phyloP scores from a whole-genome alignment of 371 early-diverging fungal genomes.

The Zychaea mexicana region DNA sequence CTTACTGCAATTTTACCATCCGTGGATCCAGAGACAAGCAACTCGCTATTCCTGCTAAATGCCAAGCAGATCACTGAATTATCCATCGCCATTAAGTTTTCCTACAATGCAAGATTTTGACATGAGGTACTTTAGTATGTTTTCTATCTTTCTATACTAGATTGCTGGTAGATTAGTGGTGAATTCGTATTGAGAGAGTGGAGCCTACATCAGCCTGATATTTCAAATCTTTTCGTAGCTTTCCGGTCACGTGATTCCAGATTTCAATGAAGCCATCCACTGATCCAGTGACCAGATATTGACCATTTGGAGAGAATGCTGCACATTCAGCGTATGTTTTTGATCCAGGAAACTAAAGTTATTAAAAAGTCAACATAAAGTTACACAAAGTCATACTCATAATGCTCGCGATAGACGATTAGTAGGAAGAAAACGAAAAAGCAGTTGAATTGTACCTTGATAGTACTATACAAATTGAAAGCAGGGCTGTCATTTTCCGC shows the following conservation, averaged over 20 bases:
- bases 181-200: too few relatives aligned
- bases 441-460: conserved; percentile 68
- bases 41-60: conserved; percentile 78
- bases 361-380: background rate
- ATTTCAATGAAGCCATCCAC: conserved; percentile 95
- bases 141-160: too few relatives aligned
- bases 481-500: conserved; percentile 77
- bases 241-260: conserved; percentile 92
- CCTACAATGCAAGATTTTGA: conserved; percentile 47
- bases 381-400: too few relatives aligned
- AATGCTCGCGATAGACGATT: too few relatives aligned
- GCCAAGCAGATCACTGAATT: conserved; percentile 77
- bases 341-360: conserved; percentile 77
- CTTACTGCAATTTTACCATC: conserved; percentile 85
- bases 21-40: conserved; percentile 84
- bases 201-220: conserved; percentile 90
- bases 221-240: conserved; percentile 83
- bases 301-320: conserved; percentile 86
- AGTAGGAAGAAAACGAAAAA: too few relatives aligned
- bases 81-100: conserved; percentile 93
- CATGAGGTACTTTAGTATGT: background rate
- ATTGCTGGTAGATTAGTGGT: too few relatives aligned
- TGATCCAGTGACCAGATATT: conserved; percentile 86
- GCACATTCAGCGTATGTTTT: conserved; percentile 83
- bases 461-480: conserved; percentile 60